A percentile compares a stretch with the other conserved stretches of the same genome.
phyloP scores from a whole-genome alignment of 495 filamentous ascomycete genomes.

The Penicillium antarcticum region DNA sequence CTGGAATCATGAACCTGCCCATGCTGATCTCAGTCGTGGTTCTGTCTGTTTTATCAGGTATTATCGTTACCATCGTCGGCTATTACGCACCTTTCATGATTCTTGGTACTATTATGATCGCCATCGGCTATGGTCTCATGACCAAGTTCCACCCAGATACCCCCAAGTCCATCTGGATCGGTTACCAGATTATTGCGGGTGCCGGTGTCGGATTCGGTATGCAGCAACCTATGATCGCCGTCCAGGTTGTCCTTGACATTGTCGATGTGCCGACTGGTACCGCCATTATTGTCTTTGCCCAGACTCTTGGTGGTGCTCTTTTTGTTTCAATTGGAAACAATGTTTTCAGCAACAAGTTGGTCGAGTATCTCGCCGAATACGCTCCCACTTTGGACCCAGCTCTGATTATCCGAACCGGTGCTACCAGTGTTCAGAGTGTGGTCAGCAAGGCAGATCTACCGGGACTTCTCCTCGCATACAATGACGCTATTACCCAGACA shows the following conservation, averaged over 20 bases:
- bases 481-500: constrained; percentile 16
- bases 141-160: constrained; percentile 50
- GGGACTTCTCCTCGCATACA: neutral
- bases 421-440: constrained; percentile 11
- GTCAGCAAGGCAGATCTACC: constrained; percentile 1
- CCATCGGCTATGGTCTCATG: constrained; percentile 64
- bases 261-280: constrained; percentile 22
- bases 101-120: constrained; percentile 44
- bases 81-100: constrained; percentile 71
- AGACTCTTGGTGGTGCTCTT: constrained; percentile 66
- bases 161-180: constrained; percentile 48
- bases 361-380: constrained; percentile 35
- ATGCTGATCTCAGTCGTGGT: constrained; percentile 34
- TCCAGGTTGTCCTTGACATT: constrained; percentile 23
- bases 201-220: constrained; percentile 49
- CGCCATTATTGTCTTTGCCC: constrained; percentile 64
- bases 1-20: constrained; percentile 48
- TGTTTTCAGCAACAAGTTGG: constrained; percentile 59
- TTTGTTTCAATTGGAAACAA: constrained; percentile 64
- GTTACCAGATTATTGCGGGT: constrained; percentile 58
- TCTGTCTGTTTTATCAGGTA: constrained; percentile 39
- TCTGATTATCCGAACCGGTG: constrained; percentile 53
- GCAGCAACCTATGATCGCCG: constrained; percentile 38
- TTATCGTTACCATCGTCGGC: constrained; percentile 53
- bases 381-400: constrained; percentile 45